Evolutionary conservation across 2,329 filamentous ascomycete species (phyloP).

Genomic region (Fusarium beomiforme): DNA sequence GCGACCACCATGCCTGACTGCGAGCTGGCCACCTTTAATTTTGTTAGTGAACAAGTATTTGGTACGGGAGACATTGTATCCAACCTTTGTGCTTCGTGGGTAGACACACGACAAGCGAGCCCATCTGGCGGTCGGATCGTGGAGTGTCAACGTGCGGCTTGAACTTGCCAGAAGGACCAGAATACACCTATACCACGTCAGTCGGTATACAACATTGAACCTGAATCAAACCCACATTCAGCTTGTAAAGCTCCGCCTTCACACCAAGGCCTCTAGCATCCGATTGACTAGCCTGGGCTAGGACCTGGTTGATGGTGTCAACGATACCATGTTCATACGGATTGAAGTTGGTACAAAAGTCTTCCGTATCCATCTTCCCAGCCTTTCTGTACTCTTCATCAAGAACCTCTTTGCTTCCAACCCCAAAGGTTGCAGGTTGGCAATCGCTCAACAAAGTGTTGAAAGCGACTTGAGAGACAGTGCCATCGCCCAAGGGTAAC

Average conservation of each 20-base stretch:
- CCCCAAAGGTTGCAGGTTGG: slow-evolving; percentile 60
- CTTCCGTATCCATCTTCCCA: slow-evolving; percentile 56
- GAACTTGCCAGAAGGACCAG: slow-evolving; percentile 60
- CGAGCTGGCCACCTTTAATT: slow-evolving; percentile 57
- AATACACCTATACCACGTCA: slow-evolving; percentile 55
- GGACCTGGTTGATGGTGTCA: slow-evolving; percentile 56
- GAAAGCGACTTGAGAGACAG: background rate
- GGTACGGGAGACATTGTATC: no score
- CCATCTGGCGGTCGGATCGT: slow-evolving; percentile 58
- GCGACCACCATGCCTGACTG: slow-evolving; percentile 53
- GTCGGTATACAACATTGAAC: no score
- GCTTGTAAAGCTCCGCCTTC: slow-evolving; percentile 64
- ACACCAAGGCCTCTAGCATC: slow-evolving; percentile 47
- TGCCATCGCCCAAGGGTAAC: background rate
- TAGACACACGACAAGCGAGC: slow-evolving; percentile 64
- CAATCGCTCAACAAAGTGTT: background rate
- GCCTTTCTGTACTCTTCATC: slow-evolving; percentile 65
- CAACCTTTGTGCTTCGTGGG: slow-evolving; percentile 42
- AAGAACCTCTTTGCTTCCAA: slow-evolving; percentile 55
- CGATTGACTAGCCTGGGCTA: slow-evolving; percentile 48
- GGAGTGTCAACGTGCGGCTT: slow-evolving; percentile 64
- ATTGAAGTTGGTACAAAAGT: slow-evolving; percentile 61
- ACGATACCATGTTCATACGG: slow-evolving; percentile 64
- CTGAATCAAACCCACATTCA: slow-evolving; percentile 56
- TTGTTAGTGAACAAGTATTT: background rate